Evolutionary conservation across 2,329 filamentous ascomycete species (phyloP).

Genomic region (Tolypocladium paradoxum): DNA sequence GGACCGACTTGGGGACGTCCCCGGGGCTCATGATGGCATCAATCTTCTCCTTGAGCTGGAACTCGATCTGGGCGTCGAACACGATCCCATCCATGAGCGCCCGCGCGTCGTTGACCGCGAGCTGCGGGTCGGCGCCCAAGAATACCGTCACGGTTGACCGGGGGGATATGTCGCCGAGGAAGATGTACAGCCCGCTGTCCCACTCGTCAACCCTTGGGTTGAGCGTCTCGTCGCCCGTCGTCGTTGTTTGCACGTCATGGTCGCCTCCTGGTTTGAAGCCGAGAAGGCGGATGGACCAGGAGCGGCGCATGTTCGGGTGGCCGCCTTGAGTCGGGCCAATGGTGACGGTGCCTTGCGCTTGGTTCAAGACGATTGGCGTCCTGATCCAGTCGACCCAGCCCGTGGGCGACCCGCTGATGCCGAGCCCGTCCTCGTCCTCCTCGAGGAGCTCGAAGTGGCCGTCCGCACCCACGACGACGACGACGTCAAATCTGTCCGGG

Average conservation of each 20-base stretch:
- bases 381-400: slow-evolving; percentile 2
- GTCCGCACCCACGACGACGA: slow-evolving; percentile 36
- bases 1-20: slow-evolving; percentile 2
- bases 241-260: not conserved
- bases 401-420: not conserved
- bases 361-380: slow-evolving; percentile 5
- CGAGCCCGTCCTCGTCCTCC: slow-evolving; percentile 2
- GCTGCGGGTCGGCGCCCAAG: slow-evolving; percentile 6
- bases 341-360: slow-evolving; percentile 3
- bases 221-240: not conserved
- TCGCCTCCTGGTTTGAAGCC: not conserved
- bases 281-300: slow-evolving; percentile 6
- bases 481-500: slow-evolving; percentile 35
- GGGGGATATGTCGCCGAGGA: slow-evolving; percentile 5
- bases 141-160: slow-evolving; percentile 2
- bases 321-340: slow-evolving; percentile 1
- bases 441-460: slow-evolving; percentile 25
- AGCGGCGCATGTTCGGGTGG: not conserved
- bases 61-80: slow-evolving; percentile 7
- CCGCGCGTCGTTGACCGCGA: slow-evolving; percentile 6
- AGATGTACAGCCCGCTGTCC: not conserved
- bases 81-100: slow-evolving; percentile 7
- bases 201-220: not conserved
- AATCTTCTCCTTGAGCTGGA: slow-evolving; percentile 9
- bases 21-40: slow-evolving; percentile 4